phyloP scores from a whole-genome alignment of 108 stramenopile species.

The Pseudonitzschia multiseries region DNA sequence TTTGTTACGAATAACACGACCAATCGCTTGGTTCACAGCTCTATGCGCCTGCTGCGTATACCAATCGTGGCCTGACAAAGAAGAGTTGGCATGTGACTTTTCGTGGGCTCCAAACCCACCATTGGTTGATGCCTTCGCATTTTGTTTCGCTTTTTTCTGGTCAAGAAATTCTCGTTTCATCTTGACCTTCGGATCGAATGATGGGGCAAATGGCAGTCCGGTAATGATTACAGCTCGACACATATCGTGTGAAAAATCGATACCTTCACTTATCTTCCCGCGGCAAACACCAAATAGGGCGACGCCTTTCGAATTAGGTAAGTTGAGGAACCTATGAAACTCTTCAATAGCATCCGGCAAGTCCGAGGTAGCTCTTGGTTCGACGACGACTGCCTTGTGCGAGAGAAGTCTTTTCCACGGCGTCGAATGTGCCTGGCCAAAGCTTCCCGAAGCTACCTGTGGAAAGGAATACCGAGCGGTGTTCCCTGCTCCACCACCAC shows the following conservation, averaged over 20 bases:
- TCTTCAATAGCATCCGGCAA: constrained; percentile 85
- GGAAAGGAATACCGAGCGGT: constrained; percentile 48
- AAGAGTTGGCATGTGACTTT: constrained; percentile 3
- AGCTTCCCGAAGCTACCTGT: not conserved
- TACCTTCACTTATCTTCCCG: constrained; percentile 89
- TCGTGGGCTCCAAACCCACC: constrained; percentile 68
- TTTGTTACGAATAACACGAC: constrained; percentile 96
- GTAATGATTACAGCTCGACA: constrained; percentile 96
- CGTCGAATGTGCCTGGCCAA: constrained; percentile 30
- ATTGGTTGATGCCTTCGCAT: constrained; percentile 49
- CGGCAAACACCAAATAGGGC: constrained; percentile 95
- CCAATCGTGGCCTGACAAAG: constrained; percentile 92
- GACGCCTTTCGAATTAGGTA: constrained; percentile 74
- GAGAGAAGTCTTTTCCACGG: constrained; percentile 77
- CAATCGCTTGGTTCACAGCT: constrained; percentile 98
- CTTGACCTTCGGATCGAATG: constrained; percentile 91
- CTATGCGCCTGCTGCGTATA: constrained; percentile 96
- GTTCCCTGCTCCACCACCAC: constrained; percentile 17
- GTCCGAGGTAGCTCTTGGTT: constrained; percentile 79
- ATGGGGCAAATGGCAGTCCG: constrained; percentile 96
- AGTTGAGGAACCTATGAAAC: constrained; percentile 78
- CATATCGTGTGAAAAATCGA: constrained; percentile 93
- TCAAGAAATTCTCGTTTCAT: constrained; percentile 94
- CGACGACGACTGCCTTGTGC: constrained; percentile 74
- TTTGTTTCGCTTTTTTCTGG: constrained; percentile 46